Evolutionary conservation across 1,284 basidiomycete species (phyloP), one percentile per base, ranked within the genome.

Genomic region (Ceratobasidium sp.): DNA sequence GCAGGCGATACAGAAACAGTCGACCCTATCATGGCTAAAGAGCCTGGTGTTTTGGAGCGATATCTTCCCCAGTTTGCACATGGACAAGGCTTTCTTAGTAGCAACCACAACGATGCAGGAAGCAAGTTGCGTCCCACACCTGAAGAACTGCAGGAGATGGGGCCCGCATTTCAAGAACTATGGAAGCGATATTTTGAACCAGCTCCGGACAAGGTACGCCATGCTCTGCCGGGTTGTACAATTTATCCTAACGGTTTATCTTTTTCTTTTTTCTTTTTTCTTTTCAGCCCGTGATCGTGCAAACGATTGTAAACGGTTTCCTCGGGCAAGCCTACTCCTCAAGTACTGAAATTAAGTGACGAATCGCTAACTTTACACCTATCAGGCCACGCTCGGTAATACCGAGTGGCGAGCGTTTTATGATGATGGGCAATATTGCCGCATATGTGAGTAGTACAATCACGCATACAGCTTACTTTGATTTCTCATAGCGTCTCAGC

Each of bases 61-160:
- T 57, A 57, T 50, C 7, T 32, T 14, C 23, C 54, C 18, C 8
- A 69, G 26, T 69, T 57, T 35, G 26, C 52, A 13, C 26, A 58
- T 9, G 66, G 66, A 1, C 4, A 35, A 41, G 66, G 66, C 21
- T 13, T 58, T 8, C 41, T 69, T 2, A 50, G 30, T 1, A 47
- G 43, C 18, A 87, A 86, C 67, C 80, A 79, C 6, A 73, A 83
- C 46, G 85, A 87, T 63, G 81, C 82, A 4, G 86, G 84, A 1
- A 80, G 85, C 74, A 88, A 87, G 76, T 76, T 86, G 16, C 83
- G 87, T 9, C 87, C 87, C 1, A 80, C 77, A 6, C 72, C 76
- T 7, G 78, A 81, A 18, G 86, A 88, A 28, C 79, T 87, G 28
- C 78, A 82, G 49, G 78, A 78, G 23, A 78, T 88, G 18, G 85